Base-by-base conservation (phyloP, 257 asterid species). In the Lantana camara region DNA sequence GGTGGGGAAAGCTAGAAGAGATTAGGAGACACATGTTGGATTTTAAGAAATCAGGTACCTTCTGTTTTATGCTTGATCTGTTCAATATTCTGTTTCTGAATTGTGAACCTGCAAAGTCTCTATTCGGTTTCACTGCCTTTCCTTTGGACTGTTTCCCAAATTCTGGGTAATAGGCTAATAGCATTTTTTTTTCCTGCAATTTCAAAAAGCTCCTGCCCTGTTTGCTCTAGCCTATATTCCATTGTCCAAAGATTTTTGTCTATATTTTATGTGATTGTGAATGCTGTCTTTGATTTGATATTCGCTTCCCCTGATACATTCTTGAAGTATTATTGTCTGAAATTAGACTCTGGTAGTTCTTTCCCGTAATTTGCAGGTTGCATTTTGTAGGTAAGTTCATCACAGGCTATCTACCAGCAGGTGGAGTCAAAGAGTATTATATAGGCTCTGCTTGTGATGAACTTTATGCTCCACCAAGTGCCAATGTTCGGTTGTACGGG, bases 1-100 rank as follows among this genome's bases (percentile, higher is more conserved):
- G 95, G 30, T 87, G 95, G 95, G 95, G 88, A 14, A 87, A 87
- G 80, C 88, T 82, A 72, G 95, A 87, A 60, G 95, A 87, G 73
- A 82, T 87, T 60, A 78, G 86, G 68, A 82, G 95, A 82, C 90
- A 83, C 50, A 75, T 87, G 21, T 73, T 85, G 73, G 81, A 82
- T 61, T 87, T 80, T 70, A 85, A 67, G 69, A 85, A 82, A 77
- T 87, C 95, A 82, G 95, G 95, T 83, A 62, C 16, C 13, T 30
- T 11, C 32, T 2, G 51, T 57, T 29, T 38, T 22, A 30, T 55
- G 46, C 44, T 45, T 21, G 37, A 63, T 54, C 32, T 54, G 0
- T 19, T 66, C 21, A 6, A 45, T 15, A 16, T 34, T 45, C 1
- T 20, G n/a, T n/a, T n/a, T n/a, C n/a, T n/a, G n/a, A n/a, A n/a